phyloP scores from a whole-genome alignment of 2,329 filamentous ascomycete species.

The Tolypocladium ophioglossoides region DNA sequence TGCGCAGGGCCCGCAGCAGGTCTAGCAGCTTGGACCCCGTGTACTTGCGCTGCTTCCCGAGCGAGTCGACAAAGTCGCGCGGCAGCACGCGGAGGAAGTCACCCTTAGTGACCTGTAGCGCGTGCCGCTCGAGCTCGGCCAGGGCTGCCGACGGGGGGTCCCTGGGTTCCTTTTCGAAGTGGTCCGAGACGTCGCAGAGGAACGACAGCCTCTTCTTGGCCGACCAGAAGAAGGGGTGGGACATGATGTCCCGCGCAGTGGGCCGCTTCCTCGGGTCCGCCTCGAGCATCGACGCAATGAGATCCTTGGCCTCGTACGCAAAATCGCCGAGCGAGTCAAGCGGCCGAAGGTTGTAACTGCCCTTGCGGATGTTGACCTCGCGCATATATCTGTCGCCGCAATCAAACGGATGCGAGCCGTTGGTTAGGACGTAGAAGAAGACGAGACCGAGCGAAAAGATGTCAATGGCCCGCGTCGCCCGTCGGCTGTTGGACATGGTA shows the following conservation, averaged over 20 bases:
- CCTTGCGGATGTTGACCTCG: conserved; percentile 94
- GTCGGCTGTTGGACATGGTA: conserved; percentile 50
- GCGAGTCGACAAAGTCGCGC: conserved; percentile 72
- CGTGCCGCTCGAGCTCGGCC: conserved; percentile 43
- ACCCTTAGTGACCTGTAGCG: conserved; percentile 43
- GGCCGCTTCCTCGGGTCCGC: conserved; percentile 50
- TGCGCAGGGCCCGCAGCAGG: conserved; percentile 75
- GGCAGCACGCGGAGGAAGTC: conserved; percentile 75
- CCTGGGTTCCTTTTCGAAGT: conserved; percentile 85
- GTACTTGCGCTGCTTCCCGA: conserved; percentile 94
- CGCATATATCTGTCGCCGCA: conserved; percentile 91
- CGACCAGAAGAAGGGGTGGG: conserved; percentile 95
- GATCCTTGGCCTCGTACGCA: conserved; percentile 74
- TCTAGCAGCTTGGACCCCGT: conserved; percentile 76
- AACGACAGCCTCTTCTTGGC: conserved; percentile 82
- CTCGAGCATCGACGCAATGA: conserved; percentile 70
- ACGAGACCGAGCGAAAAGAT: conserved; percentile 95
- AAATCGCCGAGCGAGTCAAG: conserved; percentile 73
- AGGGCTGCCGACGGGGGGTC: conserved; percentile 68
- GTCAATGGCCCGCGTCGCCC: conserved; percentile 90
- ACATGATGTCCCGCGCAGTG: conserved; percentile 67
- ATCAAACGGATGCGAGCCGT: conserved; percentile 86
- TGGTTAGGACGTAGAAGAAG: conserved; percentile 98
- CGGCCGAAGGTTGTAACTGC: conserved; percentile 60
- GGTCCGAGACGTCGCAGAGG: conserved; percentile 91